These are phyloP conservation scores for Lophium mytilinum DNA, from an alignment of 495 filamentous ascomycete species.

Conservation along the genomic window DNA sequence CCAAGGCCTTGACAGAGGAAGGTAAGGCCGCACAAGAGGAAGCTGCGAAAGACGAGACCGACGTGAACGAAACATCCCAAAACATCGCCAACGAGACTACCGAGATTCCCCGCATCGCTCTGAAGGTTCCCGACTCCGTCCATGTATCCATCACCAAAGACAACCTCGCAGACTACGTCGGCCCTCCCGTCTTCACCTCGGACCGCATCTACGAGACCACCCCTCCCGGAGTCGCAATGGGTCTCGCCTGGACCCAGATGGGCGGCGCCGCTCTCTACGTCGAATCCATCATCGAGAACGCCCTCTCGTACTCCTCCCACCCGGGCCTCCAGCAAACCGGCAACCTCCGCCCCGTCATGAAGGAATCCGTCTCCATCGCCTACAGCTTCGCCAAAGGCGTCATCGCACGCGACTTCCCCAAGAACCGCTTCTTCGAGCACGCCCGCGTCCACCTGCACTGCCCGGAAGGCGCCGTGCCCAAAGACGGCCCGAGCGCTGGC, in stretches of 20 bases:
- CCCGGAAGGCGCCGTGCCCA: slow-evolving; percentile 91
- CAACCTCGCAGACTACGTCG: slow-evolving; percentile 94
- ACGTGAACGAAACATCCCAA: slow-evolving; percentile 49
- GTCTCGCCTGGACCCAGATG: slow-evolving; percentile 96
- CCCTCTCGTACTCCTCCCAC: slow-evolving; percentile 59
- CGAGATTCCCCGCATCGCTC: slow-evolving; percentile 65
- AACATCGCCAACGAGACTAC: slow-evolving; percentile 62
- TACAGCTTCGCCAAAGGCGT: slow-evolving; percentile 92
- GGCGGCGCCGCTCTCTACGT: slow-evolving; percentile 95
- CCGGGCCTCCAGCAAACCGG: slow-evolving; percentile 84
- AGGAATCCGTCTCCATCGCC: slow-evolving; percentile 87
- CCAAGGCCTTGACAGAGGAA: slow-evolving; percentile 76
- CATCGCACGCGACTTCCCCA: slow-evolving; percentile 72
- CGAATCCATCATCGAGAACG: slow-evolving; percentile 86
- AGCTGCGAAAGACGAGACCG: slow-evolving; percentile 51
- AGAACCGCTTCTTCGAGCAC: slow-evolving; percentile 94
- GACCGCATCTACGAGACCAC: slow-evolving; percentile 93
- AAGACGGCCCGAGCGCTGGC: slow-evolving; percentile 91
- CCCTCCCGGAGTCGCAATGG: slow-evolving; percentile 97
- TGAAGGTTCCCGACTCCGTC: slow-evolving; percentile 80
- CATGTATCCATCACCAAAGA: slow-evolving; percentile 83
- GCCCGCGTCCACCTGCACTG: slow-evolving; percentile 94
- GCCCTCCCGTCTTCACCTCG: slow-evolving; percentile 88
- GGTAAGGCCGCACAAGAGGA: slow-evolving; percentile 75
- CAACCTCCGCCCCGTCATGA: slow-evolving; percentile 95